Percentiles rank a stretch among this genome's conserved stretches.
phyloP scores from a whole-genome alignment of 1,139 yeast species.

The Geotrichum candidum region DNA sequence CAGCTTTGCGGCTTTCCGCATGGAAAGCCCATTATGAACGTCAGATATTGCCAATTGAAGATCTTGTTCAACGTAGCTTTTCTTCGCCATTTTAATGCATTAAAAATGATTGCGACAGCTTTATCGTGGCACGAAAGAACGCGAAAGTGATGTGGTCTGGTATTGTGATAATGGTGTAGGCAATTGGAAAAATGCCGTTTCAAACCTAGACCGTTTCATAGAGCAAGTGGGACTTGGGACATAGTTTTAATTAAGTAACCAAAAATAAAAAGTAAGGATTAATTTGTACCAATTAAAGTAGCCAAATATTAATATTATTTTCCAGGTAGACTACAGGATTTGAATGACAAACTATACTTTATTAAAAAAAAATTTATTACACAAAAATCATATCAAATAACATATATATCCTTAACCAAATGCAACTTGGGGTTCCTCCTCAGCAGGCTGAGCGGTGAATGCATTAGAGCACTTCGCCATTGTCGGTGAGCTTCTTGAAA shows the following conservation, averaged over 20 bases:
- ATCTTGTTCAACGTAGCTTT: neutral
- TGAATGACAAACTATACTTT: neutral
- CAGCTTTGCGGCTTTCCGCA: neutral
- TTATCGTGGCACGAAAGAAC: no score
- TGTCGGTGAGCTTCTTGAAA: conserved; percentile 81
- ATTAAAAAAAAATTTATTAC: neutral
- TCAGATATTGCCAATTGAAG: neutral
- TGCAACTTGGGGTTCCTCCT: conserved; percentile 17
- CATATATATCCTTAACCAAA: conserved; percentile 17
- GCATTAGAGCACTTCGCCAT: conserved; percentile 69
- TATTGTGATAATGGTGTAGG: no score
- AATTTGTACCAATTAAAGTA: no score
- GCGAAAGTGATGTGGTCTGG: no score
- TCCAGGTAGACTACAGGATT: neutral
- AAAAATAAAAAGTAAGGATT: no score
- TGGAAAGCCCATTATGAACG: neutral
- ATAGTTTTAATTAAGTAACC: no score
- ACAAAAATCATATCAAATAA: neutral
- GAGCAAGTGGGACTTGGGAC: no score
- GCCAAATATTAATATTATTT: neutral
- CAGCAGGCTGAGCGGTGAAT: conserved; percentile 23
- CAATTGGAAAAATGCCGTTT: no score
- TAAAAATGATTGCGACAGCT: no score
- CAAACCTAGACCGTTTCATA: no score
- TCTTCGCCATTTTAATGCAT: neutral